Evolutionary conservation across 805 yeast species (phyloP), one percentile per base, ranked within the genome.

Genomic region (Tetrapisispora namnaoensis): DNA sequence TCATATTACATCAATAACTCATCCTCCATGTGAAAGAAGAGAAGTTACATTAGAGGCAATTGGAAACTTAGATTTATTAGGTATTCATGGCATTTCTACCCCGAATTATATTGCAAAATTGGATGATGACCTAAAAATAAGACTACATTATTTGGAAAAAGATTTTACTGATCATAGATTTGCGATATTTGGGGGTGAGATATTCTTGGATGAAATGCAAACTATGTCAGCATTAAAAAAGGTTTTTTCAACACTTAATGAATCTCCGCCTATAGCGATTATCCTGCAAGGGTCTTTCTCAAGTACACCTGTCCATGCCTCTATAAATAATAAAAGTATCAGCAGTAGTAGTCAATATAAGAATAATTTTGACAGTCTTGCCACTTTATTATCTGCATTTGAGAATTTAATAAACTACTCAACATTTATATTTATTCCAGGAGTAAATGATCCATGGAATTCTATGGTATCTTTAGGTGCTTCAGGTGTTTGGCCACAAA

Each of bases 361-460:
- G 56, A 71, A 76, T 37, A 68, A 77, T 24, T 90, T 93, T 66
- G 95, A 90, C 58, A 70, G 79, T 2, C 70, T 93, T 16, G 91
- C 95, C 0, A 70, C 73, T 2, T 58, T 87, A 2, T 59, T 93
- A 18, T 75, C 82, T 10, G 71, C 75, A 44, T 85, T 70, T 49
- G 62, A 60, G 37, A 51, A 59, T 24, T 43, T 65, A 13, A 56
- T 55, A 2, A 53, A 59, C 20, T 51, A 53, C 32, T 73, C 84
- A 28, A 80, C 83, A 46, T 65, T 93, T 28, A 68, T 88, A 1
- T 77, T 93, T 50, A 70, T 91, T 1, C 97, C 98, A 0, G 98
- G 99, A 1, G 78, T 79, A 39, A 85, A 87, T 55, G 99, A 93
- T 66, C 96, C 96, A 0, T 93, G 98, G 97, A 81, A 82, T 35